Evolutionary conservation across 768 basidiomycete genomes (phyloP), one percentile per base, ranked within the genome.

Genomic region (Rubroboletus pulcherrimus): DNA sequence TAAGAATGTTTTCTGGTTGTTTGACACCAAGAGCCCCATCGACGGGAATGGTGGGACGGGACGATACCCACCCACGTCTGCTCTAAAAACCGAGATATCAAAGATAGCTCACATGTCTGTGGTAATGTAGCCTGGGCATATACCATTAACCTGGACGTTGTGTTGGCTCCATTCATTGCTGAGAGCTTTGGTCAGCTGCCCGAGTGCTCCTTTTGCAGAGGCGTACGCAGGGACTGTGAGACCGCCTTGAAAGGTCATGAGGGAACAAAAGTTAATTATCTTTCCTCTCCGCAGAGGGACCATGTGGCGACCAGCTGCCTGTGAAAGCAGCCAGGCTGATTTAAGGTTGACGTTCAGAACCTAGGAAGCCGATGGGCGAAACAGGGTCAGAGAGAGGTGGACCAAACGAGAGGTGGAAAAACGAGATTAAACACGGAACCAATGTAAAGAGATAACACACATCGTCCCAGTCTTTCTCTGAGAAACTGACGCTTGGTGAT

Each of bases 151-250:
- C 70, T 93, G 87, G 50, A 96, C 83, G 61, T 91, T 92, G 63
- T 90, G 82, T 64, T 81, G 79, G 57, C 89, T 88, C 93, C 94
- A 97, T 70, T 96, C 94, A 71, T 97, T 97, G 64, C 87, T 86
- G 64, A 96, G 82, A 3, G 93, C 88, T 73, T 94, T 94, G 29
- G 92, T 91, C 63, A 92, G 77, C 67, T 88, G 87, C 10, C 89
- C 89, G 33, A 92, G 77, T 19, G 90, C 91, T 53, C 92, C 92
- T 70, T 95, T 96, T 9, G 94, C 89, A 4, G 94, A 85, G 2
- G 93, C 91, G 66, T 96, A 96, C 11, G 94, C 94, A 19, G 93
- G 92, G 39, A 96, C 81, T 14, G 84, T 87, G 49, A 87, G 54
- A 43, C 87, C 87, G 45, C 81, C 82, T 66, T 82, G 74, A 58